A percentile compares a stretch with the other conserved stretches of the same genome.
These are phyloP conservation scores for Trichophyton rubrum DNA, from an alignment of 2,329 filamentous ascomycete genomes.

Conservation along the genomic window DNA sequence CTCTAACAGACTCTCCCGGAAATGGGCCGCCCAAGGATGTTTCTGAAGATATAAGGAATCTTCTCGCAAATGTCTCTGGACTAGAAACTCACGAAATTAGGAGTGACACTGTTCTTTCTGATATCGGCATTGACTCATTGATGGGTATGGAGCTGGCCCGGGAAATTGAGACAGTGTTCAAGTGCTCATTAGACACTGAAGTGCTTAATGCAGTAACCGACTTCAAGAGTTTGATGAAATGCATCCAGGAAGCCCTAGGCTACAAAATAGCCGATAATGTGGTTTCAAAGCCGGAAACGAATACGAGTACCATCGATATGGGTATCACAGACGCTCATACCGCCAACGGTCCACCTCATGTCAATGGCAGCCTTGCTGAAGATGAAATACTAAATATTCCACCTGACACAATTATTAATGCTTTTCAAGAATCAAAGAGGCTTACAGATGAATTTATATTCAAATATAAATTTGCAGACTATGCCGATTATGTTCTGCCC, in stretches of 20 bases:
- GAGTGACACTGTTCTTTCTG: conserved; percentile 26
- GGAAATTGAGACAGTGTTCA: conserved; percentile 9
- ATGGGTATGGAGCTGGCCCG: conserved; percentile 32
- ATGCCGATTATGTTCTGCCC: neutral
- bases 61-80: conserved; percentile 3
- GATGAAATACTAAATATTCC: neutral
- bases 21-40: neutral
- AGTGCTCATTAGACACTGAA: conserved; percentile 4
- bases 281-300: neutral
- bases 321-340: neutral
- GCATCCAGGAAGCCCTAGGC: conserved; percentile 2
- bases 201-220: conserved; percentile 4
- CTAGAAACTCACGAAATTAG: conserved; percentile 24
- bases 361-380: neutral
- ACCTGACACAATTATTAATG: neutral
- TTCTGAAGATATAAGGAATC: neutral
- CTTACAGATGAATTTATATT: conserved; percentile 4
- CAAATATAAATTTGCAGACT: conserved; percentile 5
- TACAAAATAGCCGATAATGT: neutral
- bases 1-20: too few species aligned
- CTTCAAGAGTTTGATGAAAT: conserved; percentile 5
- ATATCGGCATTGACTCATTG: conserved; percentile 40
- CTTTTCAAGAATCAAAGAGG: conserved; percentile 6
- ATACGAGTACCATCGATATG: neutral
- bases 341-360: neutral